These are phyloP conservation scores for Aquilaria agallochum DNA, from an alignment of 441 rosid genomes.

Conservation along the genomic window DNA sequence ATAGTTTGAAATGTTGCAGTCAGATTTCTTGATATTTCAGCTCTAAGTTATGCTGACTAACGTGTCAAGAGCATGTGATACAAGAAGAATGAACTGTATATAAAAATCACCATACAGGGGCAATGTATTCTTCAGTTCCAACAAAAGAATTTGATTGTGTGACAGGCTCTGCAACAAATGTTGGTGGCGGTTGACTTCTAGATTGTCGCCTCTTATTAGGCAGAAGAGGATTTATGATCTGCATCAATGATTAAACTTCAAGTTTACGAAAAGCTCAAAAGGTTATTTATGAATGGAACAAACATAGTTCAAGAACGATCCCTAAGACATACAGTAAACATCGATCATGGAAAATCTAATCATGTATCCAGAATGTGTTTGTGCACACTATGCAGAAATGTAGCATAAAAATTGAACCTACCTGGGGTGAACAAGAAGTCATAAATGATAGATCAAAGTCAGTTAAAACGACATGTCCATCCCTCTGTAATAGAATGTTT, in stretches of 20 bases:
- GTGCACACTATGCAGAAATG: slow-evolving; percentile 4
- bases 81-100: not conserved
- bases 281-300: not conserved
- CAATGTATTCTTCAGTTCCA: slow-evolving; percentile 98
- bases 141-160: slow-evolving; percentile 88
- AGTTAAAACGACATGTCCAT: slow-evolving; percentile 77
- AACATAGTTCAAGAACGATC: not conserved
- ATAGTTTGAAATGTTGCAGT: too few relatives aligned
- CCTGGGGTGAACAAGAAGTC: slow-evolving; percentile 80
- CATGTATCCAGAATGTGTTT: not conserved
- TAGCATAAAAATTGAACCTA: slow-evolving; percentile 17
- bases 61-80: too few relatives aligned
- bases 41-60: too few relatives aligned
- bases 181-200: slow-evolving; percentile 66
- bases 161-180: slow-evolving; percentile 82
- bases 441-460: slow-evolving; percentile 94
- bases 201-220: slow-evolving; percentile 63
- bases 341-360: not conserved
- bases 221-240: slow-evolving; percentile 58
- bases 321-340: not conserved
- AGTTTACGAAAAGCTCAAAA: not conserved
- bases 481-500: slow-evolving; percentile 80
- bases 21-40: too few relatives aligned
- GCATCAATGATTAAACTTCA: slow-evolving; percentile 17
- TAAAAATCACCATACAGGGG: slow-evolving; percentile 62